Percentiles rank a stretch among this genome's conserved stretches.
These are phyloP conservation scores for Nakaseomyces sp. DNA, from an alignment of 1,139 yeast genomes.

Conservation along the genomic window DNA sequence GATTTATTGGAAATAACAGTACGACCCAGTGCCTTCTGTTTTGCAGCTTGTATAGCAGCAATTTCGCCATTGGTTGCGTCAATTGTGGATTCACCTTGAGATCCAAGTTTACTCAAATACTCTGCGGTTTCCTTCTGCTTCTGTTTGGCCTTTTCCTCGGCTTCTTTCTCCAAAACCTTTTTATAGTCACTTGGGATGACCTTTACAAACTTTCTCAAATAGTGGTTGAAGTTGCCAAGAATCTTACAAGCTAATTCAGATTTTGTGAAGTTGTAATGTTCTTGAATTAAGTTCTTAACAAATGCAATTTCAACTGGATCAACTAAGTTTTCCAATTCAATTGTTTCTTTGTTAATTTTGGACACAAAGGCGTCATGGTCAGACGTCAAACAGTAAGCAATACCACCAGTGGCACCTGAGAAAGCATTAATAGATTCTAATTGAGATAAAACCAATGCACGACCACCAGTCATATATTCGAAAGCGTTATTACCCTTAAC, in stretches of 20 bases:
- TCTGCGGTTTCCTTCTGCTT: constrained; percentile 48
- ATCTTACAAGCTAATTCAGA: constrained; percentile 84
- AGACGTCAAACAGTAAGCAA: constrained; percentile 90
- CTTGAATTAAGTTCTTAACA: constrained; percentile 87
- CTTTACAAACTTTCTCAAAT: constrained; percentile 83
- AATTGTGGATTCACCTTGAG: constrained; percentile 66
- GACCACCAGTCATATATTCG: constrained; percentile 99
- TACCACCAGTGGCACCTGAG: constrained; percentile 99
- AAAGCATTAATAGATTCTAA: constrained; percentile 90
- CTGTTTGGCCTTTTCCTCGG: constrained; percentile 43
- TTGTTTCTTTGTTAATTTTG: constrained; percentile 74
- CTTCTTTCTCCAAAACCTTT: constrained; percentile 76
- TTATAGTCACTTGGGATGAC: constrained; percentile 90
- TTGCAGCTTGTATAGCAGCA: constrained; percentile 35
- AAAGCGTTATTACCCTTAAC: constrained; percentile 94
- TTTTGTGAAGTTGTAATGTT: constrained; percentile 89
- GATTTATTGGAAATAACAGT: constrained; percentile 36
- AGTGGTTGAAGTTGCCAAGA: constrained; percentile 77
- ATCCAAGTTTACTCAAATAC: constrained; percentile 43
- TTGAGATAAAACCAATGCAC: constrained; percentile 84
- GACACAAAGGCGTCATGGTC: constrained; percentile 76
- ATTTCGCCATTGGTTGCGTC: constrained; percentile 86
- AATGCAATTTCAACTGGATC: constrained; percentile 94
- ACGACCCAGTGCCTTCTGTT: constrained; percentile 37
- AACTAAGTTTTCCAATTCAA: constrained; percentile 64